Base-by-base conservation (phyloP, 2,329 filamentous ascomycete species). In the Fusarium goolgardi region DNA sequence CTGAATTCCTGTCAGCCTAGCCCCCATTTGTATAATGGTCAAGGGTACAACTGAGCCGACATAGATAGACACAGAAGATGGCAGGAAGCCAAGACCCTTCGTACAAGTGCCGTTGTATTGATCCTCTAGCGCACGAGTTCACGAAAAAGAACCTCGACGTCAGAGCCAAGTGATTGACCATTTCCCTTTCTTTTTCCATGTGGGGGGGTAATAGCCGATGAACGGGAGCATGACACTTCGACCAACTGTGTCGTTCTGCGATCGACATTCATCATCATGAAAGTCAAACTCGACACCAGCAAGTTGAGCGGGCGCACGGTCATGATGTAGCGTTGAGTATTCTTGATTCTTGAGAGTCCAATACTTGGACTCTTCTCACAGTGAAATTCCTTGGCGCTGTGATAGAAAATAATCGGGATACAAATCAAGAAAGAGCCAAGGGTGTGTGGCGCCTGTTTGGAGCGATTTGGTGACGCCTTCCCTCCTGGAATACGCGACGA, bases 391-490 rank as follows among this genome's bases (percentile, higher is more conserved):
- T 53, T 69, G 53, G 57, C 39, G 49, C 51, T 31, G 45, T 59
- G 43, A 44, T 39, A 23, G n/a, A 53, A 50, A 65, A 53, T 34
- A 41, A 66, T 58, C 60, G 32, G 56, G 40, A 69, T 54, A 9
- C n/a, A 44, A 34, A 41, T 46, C 35, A 43, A 59, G 45, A 44
- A 23, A 11, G 29, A 51, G 20, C 32, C 37, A 47, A 52, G 40
- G 51, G 29, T 46, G 55, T 67, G 34, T 39, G 47, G 55, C 55
- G 46, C 49, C 44, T 43, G 44, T 49, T 35, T 50, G 65, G 55
- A 58, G 52, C 58, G 53, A 56, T 58, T 40, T 66, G 56, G 45
- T 63, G 57, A 63, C 63, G 61, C 65, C 40, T 69, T 62, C 52
- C 63, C 16, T 63, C 29, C 37, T 55, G 37, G 60, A 46, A 44